Base-by-base conservation (phyloP, 345 rosid species). In the Salix brachista region DNA sequence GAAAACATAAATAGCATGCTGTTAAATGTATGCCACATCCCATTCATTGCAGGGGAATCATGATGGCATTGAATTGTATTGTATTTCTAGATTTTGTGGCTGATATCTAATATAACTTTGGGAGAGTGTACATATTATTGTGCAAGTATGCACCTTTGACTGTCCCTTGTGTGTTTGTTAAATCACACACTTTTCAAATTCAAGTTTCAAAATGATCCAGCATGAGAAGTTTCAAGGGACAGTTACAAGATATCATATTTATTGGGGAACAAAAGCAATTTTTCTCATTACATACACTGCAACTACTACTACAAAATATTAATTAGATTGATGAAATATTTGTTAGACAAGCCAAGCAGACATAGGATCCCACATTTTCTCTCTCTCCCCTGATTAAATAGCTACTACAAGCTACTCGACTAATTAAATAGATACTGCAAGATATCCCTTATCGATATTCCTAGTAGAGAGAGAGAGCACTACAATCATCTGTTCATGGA, bases 1-100 rank as follows among this genome's bases (percentile, higher is more conserved):
- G 77, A 78, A 68, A 17, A 60, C 70, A 77, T 76, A 42, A 36
- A 74, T 39, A 56, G 25, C 62, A 72, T 70, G 44, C 66, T n/a
- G 0, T 37, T 67, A 37, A 19, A n/a, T 36, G 70, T n/a, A 67
- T 37, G 64, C 67, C 23, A 23, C 75, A 58, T 58, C 18, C 32
- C 25, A 34, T 58, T 58, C n/a, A 21, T 32, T 23, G 23, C 18
- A n/a, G 23, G 23, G 52, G 48, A 58, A 23, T 58, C 34, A 14
- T 42, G 23, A 60, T 44, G 64, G 30, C 11, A 58, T 19, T 16
- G 4, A 1, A 72, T 37, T 48, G 19, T 18, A 58, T 11, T 14
- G 50, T 7, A 58, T 58, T 37, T 41, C 36, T n/a, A 14, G 48
- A n/a, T 32, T 58, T 37, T 41, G 32, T 28, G 61, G 75, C 54